Conservation (phyloP, 352 stramenopile species). For the Phytophthora pinifolia region DNA sequence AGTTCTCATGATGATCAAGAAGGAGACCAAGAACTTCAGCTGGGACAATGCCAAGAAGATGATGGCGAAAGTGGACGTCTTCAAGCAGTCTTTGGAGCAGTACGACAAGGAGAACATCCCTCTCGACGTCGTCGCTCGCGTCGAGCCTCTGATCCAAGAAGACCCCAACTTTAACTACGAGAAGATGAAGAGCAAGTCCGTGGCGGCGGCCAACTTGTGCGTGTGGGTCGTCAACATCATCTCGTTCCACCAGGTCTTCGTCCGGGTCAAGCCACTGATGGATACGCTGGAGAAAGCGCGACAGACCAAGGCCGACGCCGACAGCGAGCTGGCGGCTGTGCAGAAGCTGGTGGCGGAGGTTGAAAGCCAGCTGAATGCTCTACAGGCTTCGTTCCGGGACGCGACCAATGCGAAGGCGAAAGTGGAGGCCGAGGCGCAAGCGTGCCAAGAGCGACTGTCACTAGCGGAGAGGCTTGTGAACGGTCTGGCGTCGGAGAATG, state of each 20-base stretch:
- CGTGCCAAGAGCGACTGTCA: slow-evolving; percentile 84
- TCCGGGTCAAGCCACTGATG: slow-evolving; percentile 95
- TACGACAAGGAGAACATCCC: slow-evolving; percentile 94
- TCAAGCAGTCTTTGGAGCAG: slow-evolving; percentile 89
- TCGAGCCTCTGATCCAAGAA: slow-evolving; percentile 83
- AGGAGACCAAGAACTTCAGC: slow-evolving; percentile 92
- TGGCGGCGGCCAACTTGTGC: slow-evolving; percentile 90
- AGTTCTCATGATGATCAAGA: slow-evolving; percentile 92
- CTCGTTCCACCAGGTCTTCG: slow-evolving; percentile 91
- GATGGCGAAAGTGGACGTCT: slow-evolving; percentile 94
- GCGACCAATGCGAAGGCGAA: slow-evolving; percentile 92
- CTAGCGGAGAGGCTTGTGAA: slow-evolving; percentile 90
- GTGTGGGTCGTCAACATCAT: slow-evolving; percentile 95
- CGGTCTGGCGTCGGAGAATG: slow-evolving; percentile 87
- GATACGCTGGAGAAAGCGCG: slow-evolving; percentile 87
- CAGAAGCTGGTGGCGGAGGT: slow-evolving; percentile 84
- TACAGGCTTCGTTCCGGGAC: slow-evolving; percentile 83
- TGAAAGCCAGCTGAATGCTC: slow-evolving; percentile 67
- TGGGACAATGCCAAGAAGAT: slow-evolving; percentile 97
- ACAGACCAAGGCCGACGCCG: slow-evolving; percentile 69
- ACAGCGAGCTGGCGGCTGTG: slow-evolving; percentile 79
- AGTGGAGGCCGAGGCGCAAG: slow-evolving; percentile 84
- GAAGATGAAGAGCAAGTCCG: slow-evolving; percentile 93
- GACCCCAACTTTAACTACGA: slow-evolving; percentile 93
- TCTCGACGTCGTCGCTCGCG: slow-evolving; percentile 77